These are phyloP conservation scores for Leccinum truebloodii DNA, from an alignment of 768 basidiomycete genomes.

Conservation along the genomic window DNA sequence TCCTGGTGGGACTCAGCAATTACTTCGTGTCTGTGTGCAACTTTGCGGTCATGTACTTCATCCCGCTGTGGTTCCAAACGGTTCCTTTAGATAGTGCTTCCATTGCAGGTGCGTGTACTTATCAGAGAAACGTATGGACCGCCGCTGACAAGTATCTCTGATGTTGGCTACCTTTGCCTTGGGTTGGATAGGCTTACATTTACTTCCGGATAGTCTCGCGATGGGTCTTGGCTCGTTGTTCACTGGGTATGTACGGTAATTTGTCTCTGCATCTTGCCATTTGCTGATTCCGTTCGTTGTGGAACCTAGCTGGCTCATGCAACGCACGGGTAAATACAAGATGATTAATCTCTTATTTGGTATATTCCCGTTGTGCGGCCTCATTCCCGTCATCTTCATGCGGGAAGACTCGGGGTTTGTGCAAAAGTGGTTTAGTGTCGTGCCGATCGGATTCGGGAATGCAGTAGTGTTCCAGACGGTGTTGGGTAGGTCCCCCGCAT, in stretches of 20 bases:
- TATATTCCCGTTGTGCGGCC: constrained; percentile 46
- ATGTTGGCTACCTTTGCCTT: neutral
- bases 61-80: constrained; percentile 83
- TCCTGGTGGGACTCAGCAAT: constrained; percentile 69
- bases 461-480: constrained; percentile 22
- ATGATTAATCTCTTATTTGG: constrained; percentile 49
- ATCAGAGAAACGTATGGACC: neutral
- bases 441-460: constrained; percentile 19
- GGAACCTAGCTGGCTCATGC: constrained; percentile 44
- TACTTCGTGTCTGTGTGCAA: constrained; percentile 75
- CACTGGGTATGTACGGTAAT: constrained; percentile 36
- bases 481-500: constrained; percentile 12
- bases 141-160: neutral
- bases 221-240: constrained; percentile 54
- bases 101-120: constrained; percentile 48
- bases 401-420: constrained; percentile 25
- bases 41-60: constrained; percentile 73
- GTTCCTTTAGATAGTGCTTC: constrained; percentile 68
- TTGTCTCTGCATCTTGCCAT: neutral
- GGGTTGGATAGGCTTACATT: constrained; percentile 39
- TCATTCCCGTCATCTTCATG: constrained; percentile 36
- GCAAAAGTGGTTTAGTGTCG: constrained; percentile 25
- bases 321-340: constrained; percentile 52
- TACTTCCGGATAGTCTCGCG: constrained; percentile 50
- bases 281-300: neutral